These are phyloP conservation scores for Ceratopteris richardii DNA, from an alignment of 75 land plant genomes.

Conservation along the genomic window DNA sequence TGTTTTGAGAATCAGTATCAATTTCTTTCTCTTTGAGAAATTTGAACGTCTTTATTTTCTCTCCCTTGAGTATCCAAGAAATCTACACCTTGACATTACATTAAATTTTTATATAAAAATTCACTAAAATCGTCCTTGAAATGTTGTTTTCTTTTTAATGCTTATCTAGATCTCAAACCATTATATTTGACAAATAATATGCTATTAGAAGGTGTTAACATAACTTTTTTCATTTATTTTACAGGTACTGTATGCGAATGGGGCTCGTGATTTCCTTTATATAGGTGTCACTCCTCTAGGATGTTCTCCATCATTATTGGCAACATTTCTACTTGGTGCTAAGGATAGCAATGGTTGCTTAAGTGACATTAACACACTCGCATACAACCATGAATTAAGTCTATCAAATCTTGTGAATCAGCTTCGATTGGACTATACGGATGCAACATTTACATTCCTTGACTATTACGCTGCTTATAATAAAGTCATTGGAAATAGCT, in stretches of 20 bases:
- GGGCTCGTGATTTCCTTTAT: neutral
- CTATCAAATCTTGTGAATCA: neutral
- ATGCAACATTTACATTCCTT: neutral
- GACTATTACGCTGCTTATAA: conserved; percentile 1
- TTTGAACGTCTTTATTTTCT: no score
- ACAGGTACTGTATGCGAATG: neutral
- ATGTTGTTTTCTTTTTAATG: no score
- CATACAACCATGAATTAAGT: neutral
- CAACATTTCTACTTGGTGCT: neutral
- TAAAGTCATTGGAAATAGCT: neutral
- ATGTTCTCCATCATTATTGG: neutral
- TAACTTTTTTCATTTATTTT: no score
- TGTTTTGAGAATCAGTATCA: no score
- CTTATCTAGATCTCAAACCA: no score
- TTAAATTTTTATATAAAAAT: no score
- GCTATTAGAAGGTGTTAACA: no score
- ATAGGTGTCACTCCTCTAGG: neutral
- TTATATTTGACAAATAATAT: no score
- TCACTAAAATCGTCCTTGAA: no score
- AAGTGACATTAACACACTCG: neutral
- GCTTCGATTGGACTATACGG: neutral
- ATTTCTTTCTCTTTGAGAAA: no score
- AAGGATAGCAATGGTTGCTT: neutral
- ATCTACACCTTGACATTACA: no score
- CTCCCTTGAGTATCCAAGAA: no score